Evolutionary conservation across 2,329 filamentous ascomycete species (phyloP), one percentile per base, ranked within the genome.

Genomic region (Lasiodiplodia sp.): DNA sequence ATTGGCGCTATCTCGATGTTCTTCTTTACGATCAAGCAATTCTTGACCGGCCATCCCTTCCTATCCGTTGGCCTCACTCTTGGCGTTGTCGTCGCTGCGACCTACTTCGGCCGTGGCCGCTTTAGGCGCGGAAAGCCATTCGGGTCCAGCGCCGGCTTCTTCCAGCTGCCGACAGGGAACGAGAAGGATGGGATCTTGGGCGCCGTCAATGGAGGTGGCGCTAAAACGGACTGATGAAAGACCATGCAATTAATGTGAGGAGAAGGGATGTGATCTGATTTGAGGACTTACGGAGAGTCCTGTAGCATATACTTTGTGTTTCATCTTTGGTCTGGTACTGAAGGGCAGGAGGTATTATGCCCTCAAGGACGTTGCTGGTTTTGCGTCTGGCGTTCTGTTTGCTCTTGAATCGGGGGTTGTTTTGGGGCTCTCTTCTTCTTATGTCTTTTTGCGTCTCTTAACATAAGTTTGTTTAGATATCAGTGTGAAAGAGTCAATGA

Each of bases 1-100:
- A 89, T 92, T 69, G 89, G 88, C 66, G 86, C 86, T 68, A 82
- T 95, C 70, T 87, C 91, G 75, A 91, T 92, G 79, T 81, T 93
- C 70, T 92, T 93, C 81, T 82, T 82, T 71, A 78, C 77, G 4
- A 71, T 83, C 25, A 79, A 79, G 58, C 76, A 76, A 25, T 81
- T 82, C 65, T 74, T 80, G 25, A 73, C 75, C n/a, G 76, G 78
- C 38, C 84, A 86, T 71, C 84, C 84, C 1, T 75, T 82, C 66
- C 72, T 86, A 8, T 77, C 77, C 28, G 73, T 88, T 7, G 86
- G 86, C 18, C 85, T 89, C 70, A 80, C 90, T 23, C 78, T 88
- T 21, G 88, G 86, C 47, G 77, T 91, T 66, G 78, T 84, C 6
- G 80, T 91, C 18, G 86, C 84, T 37, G 76, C 80, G 31, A 80